Base-by-base conservation (phyloP, 352 stramenopile species). In the Phytopythium delawarense region DNA sequence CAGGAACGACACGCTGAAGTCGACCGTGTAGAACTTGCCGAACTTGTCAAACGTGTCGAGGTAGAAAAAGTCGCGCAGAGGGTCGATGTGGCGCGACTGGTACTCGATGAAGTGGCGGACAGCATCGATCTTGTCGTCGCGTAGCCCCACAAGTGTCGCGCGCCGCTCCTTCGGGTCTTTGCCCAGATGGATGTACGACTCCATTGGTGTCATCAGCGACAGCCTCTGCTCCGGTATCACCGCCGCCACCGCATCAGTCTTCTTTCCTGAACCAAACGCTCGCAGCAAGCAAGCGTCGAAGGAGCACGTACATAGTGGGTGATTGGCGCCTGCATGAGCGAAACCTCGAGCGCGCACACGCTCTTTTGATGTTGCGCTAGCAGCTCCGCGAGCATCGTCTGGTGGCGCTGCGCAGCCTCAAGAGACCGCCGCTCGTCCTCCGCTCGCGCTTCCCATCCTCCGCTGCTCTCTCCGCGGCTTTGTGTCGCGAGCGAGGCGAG, bases 161-260 rank as follows among this genome's bases (percentile, higher is more conserved):
- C 77, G 76, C 0, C 79, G 73, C 45, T 79, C 69, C 12, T 23
- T 37, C 4, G 67, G 71, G 56, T 89, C 73, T 28, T 67, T 70
- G 0, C 69, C 62, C 8, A 89, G 74, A 4, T 75, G 76, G 55
- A 89, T 87, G 61, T 70, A 81, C 61, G 73, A 82, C 59, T 87
- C 79, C 76, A 89, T 89, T 15, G 79, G 79, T 16, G 77, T 85
- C 79, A 89, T 89, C 18, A 89, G 63, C 42, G 79, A 81, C 63
- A 73, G 69, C 20, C 77, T 70, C 79, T 89, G 49, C 30, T 49
- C 6, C 42, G 28, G 42, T 28, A 6, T 63, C 39, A n/a, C 30
- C 63, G 4, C 23, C 28, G 59, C 18, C 32, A 71, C 32, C 62
- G 57, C 20, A 20, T 50, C n/a, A 50, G 44, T 16, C 44, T 50